These are phyloP conservation scores for Manihot esculenta DNA, from an alignment of 441 rosid species.

Conservation along the genomic window DNA sequence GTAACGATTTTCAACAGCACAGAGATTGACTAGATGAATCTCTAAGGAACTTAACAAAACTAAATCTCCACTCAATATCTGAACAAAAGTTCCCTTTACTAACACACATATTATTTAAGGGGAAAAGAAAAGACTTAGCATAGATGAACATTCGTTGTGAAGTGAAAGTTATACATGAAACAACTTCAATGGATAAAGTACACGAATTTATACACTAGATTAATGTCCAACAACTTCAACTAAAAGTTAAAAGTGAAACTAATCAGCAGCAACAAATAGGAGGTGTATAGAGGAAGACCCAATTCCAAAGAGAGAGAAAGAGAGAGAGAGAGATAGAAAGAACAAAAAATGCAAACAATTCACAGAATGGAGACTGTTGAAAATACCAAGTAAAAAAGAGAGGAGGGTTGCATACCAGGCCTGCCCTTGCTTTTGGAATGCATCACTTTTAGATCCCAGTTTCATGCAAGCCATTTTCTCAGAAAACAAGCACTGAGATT, in stretches of 20 bases:
- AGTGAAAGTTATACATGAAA: neutral
- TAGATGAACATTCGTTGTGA: conserved; percentile 17
- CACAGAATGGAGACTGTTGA: neutral
- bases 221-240: neutral
- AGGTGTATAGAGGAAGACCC: neutral
- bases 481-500: conserved; percentile 19
- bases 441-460: conserved; percentile 90
- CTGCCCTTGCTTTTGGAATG: conserved; percentile 91
- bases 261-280: conserved; percentile 9
- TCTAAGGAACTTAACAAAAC: neutral
- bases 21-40: neutral
- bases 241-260: neutral
- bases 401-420: conserved; percentile 64
- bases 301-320: neutral
- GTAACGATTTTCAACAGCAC: neutral
- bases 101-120: neutral
- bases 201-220: neutral
- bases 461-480: conserved; percentile 84
- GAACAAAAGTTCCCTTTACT: neutral
- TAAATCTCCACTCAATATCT: conserved; percentile 3
- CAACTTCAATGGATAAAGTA: neutral
- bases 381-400: conserved; percentile 20
- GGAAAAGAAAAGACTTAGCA: neutral
- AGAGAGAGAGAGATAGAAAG: neutral
- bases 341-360: neutral